Base-by-base conservation (phyloP, 371 early-diverging fungal genomes). In the Catenaria anguillulae region DNA sequence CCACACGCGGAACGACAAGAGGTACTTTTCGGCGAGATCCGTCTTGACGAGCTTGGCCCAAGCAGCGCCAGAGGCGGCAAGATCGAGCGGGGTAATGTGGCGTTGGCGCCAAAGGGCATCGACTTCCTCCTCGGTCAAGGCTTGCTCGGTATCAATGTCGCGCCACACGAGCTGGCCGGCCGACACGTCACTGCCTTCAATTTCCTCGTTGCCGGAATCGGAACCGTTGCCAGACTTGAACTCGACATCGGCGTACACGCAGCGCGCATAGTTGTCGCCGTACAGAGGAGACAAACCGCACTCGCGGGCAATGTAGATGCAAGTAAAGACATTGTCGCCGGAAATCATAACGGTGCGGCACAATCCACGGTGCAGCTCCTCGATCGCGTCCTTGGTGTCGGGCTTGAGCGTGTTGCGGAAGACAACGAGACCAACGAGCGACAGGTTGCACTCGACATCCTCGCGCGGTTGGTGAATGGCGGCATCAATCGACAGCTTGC, bases 291-390 rank as follows among this genome's bases (percentile, higher is more conserved):
- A 78, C 78, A 93, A 84, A 24, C 85, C 86, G 69, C 84, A 83
- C 63, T 84, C 74, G 54, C 79, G 84, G 31, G 86, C 92, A 64
- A 93, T 85, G 65, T 81, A 88, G 36, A 89, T 77, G 36, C 89
- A 92, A 10, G 96, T 95, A 61, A 87, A 73, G 10, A 89, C 84
- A 45, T 85, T 85, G 70, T 95, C 96, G 54, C 96, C 96, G 2
- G 96, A 93, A 63, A 90, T 86, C 89, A 96, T 96, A 5, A 90
- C 83, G 24, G 73, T 71, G 43, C 88, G 81, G 24, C 85, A 82
- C 56, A 80, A 84, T 1, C 89, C 92, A 4, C 70, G 69, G 54
- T 82, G 80, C 40, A 95, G 81, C 61, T 81, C 79, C 5, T 68
- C 63, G 37, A 95, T 79, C 1, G 86, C 86, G 6, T 67, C 69